A percentile compares a stretch with the other conserved stretches of the same genome.
phyloP scores from a whole-genome alignment of 768 basidiomycete genomes.

The Russula brevipes region DNA sequence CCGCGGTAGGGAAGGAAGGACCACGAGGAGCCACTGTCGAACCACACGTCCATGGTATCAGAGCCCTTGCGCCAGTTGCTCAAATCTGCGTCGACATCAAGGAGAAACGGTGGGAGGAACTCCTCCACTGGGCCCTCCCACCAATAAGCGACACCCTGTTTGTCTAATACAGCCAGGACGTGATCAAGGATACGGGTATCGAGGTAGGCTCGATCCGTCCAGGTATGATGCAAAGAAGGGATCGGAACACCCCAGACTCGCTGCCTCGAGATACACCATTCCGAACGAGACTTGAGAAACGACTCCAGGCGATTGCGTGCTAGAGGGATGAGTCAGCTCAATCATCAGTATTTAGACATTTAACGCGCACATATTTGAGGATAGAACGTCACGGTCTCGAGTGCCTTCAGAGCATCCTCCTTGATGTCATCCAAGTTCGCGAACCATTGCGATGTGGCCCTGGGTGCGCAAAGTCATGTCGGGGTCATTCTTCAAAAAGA shows the following conservation, averaged over 20 bases:
- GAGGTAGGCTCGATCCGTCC: conserved; percentile 60
- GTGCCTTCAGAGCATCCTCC: conserved; percentile 59
- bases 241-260: conserved; percentile 98
- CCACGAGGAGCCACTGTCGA: conserved; percentile 96
- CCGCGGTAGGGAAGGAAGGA: conserved; percentile 54
- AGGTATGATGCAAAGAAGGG: conserved; percentile 70
- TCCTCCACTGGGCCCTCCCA: conserved; percentile 83
- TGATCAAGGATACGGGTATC: conserved; percentile 60
- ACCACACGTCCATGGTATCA: conserved; percentile 99
- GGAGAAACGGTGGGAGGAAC: conserved; percentile 65
- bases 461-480: conserved; percentile 29
- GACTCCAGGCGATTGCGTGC: conserved; percentile 86
- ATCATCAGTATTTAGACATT: background rate
- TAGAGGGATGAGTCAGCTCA: conserved; percentile 31
- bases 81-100: conserved; percentile 29
- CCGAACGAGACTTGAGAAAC: conserved; percentile 81
- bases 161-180: conserved; percentile 68
- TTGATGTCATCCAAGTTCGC: conserved; percentile 87
- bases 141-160: conserved; percentile 80
- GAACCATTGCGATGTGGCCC: conserved; percentile 97
- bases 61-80: conserved; percentile 65
- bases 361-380: conserved; percentile 61
- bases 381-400: conserved; percentile 67
- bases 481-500: background rate
- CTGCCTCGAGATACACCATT: conserved; percentile 99